These are phyloP conservation scores for Artemisia annua DNA, from an alignment of 129 eudicot genomes.

Conservation along the genomic window DNA sequence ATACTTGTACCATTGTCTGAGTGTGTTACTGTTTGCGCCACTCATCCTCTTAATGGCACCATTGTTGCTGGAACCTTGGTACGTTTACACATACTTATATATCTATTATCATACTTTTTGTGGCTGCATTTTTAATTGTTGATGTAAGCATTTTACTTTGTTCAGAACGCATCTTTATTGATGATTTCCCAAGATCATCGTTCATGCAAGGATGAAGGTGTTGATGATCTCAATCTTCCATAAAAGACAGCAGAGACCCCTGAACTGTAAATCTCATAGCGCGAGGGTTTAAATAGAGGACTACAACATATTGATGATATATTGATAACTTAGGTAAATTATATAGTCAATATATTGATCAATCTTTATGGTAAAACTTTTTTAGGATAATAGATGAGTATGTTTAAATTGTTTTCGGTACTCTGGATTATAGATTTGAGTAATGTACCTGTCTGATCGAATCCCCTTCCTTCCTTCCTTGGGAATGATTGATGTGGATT, in stretches of 20 bases:
- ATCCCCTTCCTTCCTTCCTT: slow-evolving; percentile 9
- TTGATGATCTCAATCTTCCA: neutral
- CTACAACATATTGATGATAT: slow-evolving; percentile 3
- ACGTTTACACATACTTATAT: slow-evolving; percentile 1
- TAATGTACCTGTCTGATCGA: neutral
- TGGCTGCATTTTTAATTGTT: neutral
- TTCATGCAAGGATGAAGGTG: slow-evolving; percentile 38
- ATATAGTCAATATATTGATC: neutral
- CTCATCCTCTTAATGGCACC: slow-evolving; percentile 77
- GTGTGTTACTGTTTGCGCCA: slow-evolving; percentile 70
- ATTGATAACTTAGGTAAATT: slow-evolving; percentile 4
- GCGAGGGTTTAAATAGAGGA: slow-evolving; percentile 8
- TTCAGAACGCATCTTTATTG: slow-evolving; percentile 61
- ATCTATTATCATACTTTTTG: slow-evolving; percentile 10
- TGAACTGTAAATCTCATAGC: neutral
- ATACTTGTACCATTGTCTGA: slow-evolving; percentile 54
- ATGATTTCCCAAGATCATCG: slow-evolving; percentile 52
- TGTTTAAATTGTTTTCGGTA: neutral
- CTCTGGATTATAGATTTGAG: neutral
- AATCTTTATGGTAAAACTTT: neutral
- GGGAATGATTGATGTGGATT: slow-evolving; percentile 9
- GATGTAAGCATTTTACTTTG: slow-evolving; percentile 10
- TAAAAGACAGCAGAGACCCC: slow-evolving; percentile 10
- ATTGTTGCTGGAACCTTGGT: slow-evolving; percentile 92
- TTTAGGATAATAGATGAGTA: neutral